A percentile compares a stretch with the other conserved stretches of the same genome.
phyloP scores from a whole-genome alignment of 2,329 filamentous ascomycete genomes.

The Colletotrichum endophyticum region DNA sequence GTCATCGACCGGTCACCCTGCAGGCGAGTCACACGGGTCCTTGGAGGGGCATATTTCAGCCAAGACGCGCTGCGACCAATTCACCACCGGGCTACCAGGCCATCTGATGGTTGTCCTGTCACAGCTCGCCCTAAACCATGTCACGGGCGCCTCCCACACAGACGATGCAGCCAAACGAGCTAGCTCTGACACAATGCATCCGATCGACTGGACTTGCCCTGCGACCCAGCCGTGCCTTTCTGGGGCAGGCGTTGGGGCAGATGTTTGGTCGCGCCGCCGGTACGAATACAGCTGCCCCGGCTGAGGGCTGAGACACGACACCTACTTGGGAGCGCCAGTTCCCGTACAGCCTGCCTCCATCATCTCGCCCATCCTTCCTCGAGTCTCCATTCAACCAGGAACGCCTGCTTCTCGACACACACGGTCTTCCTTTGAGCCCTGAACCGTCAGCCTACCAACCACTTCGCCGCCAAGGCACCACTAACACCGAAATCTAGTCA shows the following conservation, averaged over 20 bases:
- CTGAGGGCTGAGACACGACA: slow-evolving; percentile 13
- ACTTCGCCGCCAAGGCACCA: slow-evolving; percentile 12
- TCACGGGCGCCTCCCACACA: slow-evolving; percentile 9
- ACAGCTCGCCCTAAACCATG: slow-evolving; percentile 18
- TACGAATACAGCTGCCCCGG: not conserved
- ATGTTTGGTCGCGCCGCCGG: not conserved
- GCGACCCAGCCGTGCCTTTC: slow-evolving; percentile 18
- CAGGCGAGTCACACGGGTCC: slow-evolving; percentile 2
- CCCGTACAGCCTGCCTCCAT: not conserved
- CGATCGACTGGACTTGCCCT: not conserved
- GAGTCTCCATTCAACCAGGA: not conserved
- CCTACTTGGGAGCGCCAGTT: not conserved
- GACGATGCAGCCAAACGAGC: not conserved
- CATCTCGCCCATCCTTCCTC: not conserved
- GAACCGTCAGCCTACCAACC: slow-evolving; percentile 19
- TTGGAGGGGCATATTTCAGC: not conserved
- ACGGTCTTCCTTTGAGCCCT: not conserved
- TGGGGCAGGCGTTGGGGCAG: not conserved
- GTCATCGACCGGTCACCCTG: slow-evolving; percentile 5
- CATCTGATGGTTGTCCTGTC: slow-evolving; percentile 11
- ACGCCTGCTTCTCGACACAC: not conserved
- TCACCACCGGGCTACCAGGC: not conserved
- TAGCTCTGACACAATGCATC: slow-evolving; percentile 17
- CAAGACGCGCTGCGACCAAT: not conserved
- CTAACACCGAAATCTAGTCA: not conserved